Evolutionary conservation across 2,329 filamentous ascomycete species (phyloP), one percentile per base, ranked within the genome.

Genomic region (Penicillium sp.): DNA sequence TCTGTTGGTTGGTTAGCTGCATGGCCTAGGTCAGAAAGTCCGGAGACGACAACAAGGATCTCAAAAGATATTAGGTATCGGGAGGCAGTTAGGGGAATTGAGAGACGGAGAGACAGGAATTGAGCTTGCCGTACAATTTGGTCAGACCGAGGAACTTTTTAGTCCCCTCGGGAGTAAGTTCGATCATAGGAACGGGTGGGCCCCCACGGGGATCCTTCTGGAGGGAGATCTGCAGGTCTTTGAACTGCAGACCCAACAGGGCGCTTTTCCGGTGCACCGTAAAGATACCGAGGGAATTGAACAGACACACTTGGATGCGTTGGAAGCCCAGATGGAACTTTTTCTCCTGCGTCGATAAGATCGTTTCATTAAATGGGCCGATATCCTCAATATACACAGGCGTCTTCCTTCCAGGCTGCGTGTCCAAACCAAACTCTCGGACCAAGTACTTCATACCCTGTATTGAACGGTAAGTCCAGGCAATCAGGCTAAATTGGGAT

Each of bases 341-440:
- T 26, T 60, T 62, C 43, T 62, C 52, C 51, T 52, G 46, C 2
- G 58, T 62, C 12, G 35, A 47, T 27, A 62, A 29, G 18, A 57
- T 59, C 7, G 60, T 62, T 31, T 60, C 51, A 40, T 62, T 58
- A n/a, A 62, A 58, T 6, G 46, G 53, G 15, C 9, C 52, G 5
- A 62, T 53, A 52, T 62, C 58, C 33, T 62, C 52, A n/a, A 62
- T 57, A 57, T 60, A 60, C 18, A 62, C 55, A 29, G 56, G 60
- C 9, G 52, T 56, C 51, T 62, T 62, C 48, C 57, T 53, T 57
- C 46, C 15, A 6, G 53, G 47, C 23, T 62, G 49, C 18, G 53
- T 60, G 35, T 62, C 57, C 23, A 62, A 35, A 12, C 42, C 44
- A 46, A 58, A 47, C 49, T 59, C 49, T 7, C n/a, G n/a, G n/a